Conservation (phyloP, 768 basidiomycete genomes). For the Suillus bovinus region DNA sequence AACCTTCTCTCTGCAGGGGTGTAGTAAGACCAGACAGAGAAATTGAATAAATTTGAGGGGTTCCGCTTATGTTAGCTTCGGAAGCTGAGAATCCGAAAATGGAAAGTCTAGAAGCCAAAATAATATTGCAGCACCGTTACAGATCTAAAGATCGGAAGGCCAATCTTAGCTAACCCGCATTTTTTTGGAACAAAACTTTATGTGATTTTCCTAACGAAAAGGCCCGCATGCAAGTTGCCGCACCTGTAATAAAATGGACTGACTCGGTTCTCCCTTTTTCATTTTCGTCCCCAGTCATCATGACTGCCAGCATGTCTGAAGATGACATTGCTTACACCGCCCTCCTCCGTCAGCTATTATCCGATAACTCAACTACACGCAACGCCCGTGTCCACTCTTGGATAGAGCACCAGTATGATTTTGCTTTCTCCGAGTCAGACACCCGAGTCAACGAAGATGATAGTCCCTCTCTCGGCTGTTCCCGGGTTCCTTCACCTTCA, state of each 20-base stretch:
- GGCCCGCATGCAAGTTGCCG: not conserved
- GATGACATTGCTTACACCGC: conserved; percentile 32
- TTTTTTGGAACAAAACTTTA: conserved; percentile 13
- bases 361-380: conserved; percentile 22
- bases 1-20: conserved; percentile 7
- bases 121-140: not conserved
- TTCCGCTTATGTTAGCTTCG: conserved; percentile 19
- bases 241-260: conserved; percentile 23
- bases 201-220: conserved; percentile 18
- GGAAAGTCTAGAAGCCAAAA: conserved; percentile 5
- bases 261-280: not conserved
- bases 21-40: not conserved
- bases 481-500: conserved; percentile 25
- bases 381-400: conserved; percentile 34
- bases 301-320: conserved; percentile 25
- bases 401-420: conserved; percentile 39
- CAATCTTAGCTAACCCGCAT: conserved; percentile 17
- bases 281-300: conserved; percentile 4
- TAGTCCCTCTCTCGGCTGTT: not conserved
- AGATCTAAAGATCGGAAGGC: not conserved
- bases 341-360: conserved; percentile 29
- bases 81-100: not conserved
- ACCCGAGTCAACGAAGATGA: conserved; percentile 1
- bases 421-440: conserved; percentile 31
- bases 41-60: conserved; percentile 12